Evolutionary conservation across 73 alveolate genomes (phyloP).

Genomic region (Breviolum minutum): DNA sequence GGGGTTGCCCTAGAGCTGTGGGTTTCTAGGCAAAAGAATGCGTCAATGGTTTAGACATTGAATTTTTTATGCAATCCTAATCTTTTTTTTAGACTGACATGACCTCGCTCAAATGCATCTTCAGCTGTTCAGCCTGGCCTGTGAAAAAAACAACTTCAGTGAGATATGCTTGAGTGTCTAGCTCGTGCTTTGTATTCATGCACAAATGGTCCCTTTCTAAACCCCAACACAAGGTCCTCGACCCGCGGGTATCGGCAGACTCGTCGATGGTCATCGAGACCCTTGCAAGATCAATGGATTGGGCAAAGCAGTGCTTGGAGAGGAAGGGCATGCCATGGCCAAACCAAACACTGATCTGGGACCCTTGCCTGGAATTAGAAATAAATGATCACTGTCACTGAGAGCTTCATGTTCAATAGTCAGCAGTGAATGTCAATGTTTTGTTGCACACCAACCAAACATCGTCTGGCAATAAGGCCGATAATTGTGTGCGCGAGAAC

Average conservation of each 20-base stretch:
- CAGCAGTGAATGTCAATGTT: neutral
- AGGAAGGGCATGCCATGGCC: neutral
- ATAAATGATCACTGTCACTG: neutral
- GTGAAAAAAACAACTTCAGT: too few species aligned
- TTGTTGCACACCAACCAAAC: neutral
- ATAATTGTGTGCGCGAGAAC: neutral
- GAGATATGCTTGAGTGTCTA: too few species aligned
- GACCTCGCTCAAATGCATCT: too few species aligned
- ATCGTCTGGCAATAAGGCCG: neutral
- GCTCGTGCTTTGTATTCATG: too few species aligned
- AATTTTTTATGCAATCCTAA: too few species aligned
- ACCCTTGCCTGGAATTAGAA: neutral
- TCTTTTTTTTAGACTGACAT: too few species aligned
- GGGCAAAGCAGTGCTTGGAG: neutral
- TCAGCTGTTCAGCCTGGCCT: too few species aligned
- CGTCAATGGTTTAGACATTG: too few species aligned
- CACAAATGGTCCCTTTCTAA: too few species aligned
- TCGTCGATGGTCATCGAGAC: neutral
- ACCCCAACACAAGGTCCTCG: neutral
- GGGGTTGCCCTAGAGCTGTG: neutral
- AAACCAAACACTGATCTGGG: neutral
- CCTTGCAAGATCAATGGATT: neutral
- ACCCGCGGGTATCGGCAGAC: slow-evolving; percentile 5
- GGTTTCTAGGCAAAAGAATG: neutral
- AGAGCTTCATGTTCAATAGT: neutral